phyloP scores from a whole-genome alignment of 129 eudicot species.

The Glebionis coronaria region DNA sequence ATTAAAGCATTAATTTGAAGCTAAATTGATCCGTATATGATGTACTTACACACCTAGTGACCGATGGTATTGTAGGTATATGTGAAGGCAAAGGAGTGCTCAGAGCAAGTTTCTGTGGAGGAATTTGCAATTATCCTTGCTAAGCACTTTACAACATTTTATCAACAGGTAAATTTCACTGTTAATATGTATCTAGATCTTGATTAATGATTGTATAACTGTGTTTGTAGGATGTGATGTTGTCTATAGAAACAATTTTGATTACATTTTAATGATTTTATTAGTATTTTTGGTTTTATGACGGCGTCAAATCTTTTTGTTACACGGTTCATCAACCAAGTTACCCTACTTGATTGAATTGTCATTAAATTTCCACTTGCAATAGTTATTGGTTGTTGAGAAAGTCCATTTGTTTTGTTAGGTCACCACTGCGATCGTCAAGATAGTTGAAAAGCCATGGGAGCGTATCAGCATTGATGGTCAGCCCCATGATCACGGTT shows the following conservation, averaged over 20 bases:
- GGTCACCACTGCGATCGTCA: slow-evolving; percentile 81
- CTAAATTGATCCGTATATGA: slow-evolving; percentile 1
- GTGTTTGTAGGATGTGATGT: not conserved
- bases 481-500: slow-evolving; percentile 86
- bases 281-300: no score
- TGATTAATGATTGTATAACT: not conserved
- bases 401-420: slow-evolving; percentile 17
- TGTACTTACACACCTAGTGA: not conserved
- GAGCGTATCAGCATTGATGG: slow-evolving; percentile 69
- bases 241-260: not conserved
- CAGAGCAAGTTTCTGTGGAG: slow-evolving; percentile 65
- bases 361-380: not conserved
- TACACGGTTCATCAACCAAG: not conserved
- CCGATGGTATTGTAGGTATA: slow-evolving; percentile 60
- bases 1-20: not conserved
- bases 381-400: not conserved
- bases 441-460: slow-evolving; percentile 91
- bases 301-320: not conserved
- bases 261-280: no score
- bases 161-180: slow-evolving; percentile 55
- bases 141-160: slow-evolving; percentile 82
- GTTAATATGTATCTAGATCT: not conserved
- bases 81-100: slow-evolving; percentile 95
- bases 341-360: slow-evolving; percentile 10
- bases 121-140: slow-evolving; percentile 87